These are phyloP conservation scores for Umbelopsis sp. DNA, from an alignment of 192 early-diverging fungal genomes.

Conservation along the genomic window DNA sequence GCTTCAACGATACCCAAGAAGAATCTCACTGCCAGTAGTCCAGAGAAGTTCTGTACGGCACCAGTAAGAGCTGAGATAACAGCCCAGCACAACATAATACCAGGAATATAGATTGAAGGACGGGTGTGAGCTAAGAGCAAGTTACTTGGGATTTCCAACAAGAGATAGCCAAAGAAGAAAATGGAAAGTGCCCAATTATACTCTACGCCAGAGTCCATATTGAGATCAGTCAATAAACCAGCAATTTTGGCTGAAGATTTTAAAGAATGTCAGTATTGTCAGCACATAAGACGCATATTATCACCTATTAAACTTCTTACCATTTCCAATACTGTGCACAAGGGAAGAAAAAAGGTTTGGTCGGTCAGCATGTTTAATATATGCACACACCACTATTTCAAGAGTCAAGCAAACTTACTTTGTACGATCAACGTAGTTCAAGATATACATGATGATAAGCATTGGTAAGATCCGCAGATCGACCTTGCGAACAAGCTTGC, in stretches of 20 bases:
- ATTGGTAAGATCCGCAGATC: slow-evolving; percentile 44
- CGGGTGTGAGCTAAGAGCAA: slow-evolving; percentile 30
- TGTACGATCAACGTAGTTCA: slow-evolving; percentile 23
- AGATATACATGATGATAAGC: slow-evolving; percentile 37
- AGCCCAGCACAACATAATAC: slow-evolving; percentile 53
- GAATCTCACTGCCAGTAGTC: slow-evolving; percentile 39
- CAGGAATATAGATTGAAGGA: slow-evolving; percentile 19
- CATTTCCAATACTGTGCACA: slow-evolving; percentile 5
- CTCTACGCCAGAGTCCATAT: slow-evolving; percentile 21
- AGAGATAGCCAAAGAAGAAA: slow-evolving; percentile 53
- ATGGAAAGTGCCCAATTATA: slow-evolving; percentile 46
- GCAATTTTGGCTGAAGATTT: slow-evolving; percentile 18
- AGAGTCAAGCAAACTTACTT: background rate
- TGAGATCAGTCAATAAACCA: slow-evolving; percentile 25
- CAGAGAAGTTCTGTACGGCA: slow-evolving; percentile 43
- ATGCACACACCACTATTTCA: background rate
- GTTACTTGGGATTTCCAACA: slow-evolving; percentile 56
- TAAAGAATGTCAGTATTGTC: background rate
- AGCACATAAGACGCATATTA: background rate
- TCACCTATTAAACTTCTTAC: background rate
- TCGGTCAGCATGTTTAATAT: background rate
- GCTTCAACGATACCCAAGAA: slow-evolving; percentile 48
- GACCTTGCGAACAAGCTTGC: slow-evolving; percentile 41
- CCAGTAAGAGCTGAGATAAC: slow-evolving; percentile 42
- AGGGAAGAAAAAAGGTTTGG: background rate